Evolutionary conservation across 495 filamentous ascomycete species (phyloP).

Genomic region (Neurospora sp.): DNA sequence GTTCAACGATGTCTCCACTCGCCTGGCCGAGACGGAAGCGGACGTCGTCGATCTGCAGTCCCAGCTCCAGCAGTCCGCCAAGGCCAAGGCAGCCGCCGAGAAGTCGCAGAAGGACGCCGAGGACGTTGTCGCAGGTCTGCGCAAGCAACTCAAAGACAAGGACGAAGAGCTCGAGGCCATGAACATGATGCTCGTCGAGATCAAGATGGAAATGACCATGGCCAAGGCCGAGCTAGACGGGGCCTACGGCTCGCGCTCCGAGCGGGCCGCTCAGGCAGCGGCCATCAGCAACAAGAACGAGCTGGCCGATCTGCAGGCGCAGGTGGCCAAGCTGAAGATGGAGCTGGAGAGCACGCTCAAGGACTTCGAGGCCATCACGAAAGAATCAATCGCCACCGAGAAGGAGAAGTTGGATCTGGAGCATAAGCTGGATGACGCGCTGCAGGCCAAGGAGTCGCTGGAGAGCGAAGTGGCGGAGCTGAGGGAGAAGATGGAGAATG

Average conservation of each 20-base stretch:
- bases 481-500: slow-evolving; percentile 22
- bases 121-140: slow-evolving; percentile 14
- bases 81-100: slow-evolving; percentile 16
- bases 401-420: slow-evolving; percentile 71
- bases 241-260: slow-evolving; percentile 69
- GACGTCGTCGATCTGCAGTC: slow-evolving; percentile 6
- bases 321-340: slow-evolving; percentile 55
- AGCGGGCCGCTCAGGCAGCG: slow-evolving; percentile 69
- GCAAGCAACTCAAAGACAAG: slow-evolving; percentile 37
- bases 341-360: slow-evolving; percentile 74
- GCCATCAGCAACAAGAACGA: slow-evolving; percentile 56
- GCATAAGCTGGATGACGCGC: slow-evolving; percentile 38
- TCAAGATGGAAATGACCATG: slow-evolving; percentile 86
- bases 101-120: slow-evolving; percentile 16
- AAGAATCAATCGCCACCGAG: slow-evolving; percentile 76
- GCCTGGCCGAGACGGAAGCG: slow-evolving; percentile 19
- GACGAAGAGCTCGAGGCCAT: slow-evolving; percentile 62
- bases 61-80: slow-evolving; percentile 7
- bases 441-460: slow-evolving; percentile 19
- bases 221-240: slow-evolving; percentile 91
- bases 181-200: slow-evolving; percentile 71
- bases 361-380: slow-evolving; percentile 83
- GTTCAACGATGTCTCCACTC: slow-evolving; percentile 27
- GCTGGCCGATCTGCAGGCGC: slow-evolving; percentile 50
- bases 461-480: slow-evolving; percentile 27